Percentiles rank a stretch among this genome's conserved stretches.
These are phyloP conservation scores for Dactylellina drechsleri DNA, from an alignment of 2,329 filamentous ascomycete species.

Conservation along the genomic window DNA sequence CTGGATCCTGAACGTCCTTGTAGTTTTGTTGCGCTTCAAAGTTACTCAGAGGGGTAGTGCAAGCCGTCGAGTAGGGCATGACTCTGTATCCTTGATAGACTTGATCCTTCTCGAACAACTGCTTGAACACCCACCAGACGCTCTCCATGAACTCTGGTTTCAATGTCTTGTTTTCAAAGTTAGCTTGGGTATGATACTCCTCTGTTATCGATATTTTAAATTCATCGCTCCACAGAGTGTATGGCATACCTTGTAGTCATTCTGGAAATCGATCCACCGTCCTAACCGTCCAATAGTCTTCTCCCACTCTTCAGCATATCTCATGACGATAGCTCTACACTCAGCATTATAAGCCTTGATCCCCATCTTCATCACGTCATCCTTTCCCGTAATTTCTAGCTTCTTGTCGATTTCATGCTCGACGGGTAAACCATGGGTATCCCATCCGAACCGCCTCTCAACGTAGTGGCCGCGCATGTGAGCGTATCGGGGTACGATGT, in stretches of 20 bases:
- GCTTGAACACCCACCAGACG: slow-evolving; percentile 96
- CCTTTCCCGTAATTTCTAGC: slow-evolving; percentile 86
- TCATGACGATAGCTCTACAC: slow-evolving; percentile 92
- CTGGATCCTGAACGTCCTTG: slow-evolving; percentile 89
- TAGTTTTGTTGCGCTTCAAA: slow-evolving; percentile 96
- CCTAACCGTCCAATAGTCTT: slow-evolving; percentile 86
- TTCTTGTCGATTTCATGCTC: slow-evolving; percentile 99
- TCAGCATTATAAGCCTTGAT: slow-evolving; percentile 90
- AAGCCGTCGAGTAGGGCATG: slow-evolving; percentile 92
- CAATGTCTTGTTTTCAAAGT: slow-evolving; percentile 64
- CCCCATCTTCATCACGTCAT: slow-evolving; percentile 85
- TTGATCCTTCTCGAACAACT: slow-evolving; percentile 85
- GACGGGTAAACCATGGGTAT: slow-evolving; percentile 92
- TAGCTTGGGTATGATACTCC: background rate
- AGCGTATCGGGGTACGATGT: slow-evolving; percentile 96
- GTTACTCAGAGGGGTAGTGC: slow-evolving; percentile 89
- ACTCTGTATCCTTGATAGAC: slow-evolving; percentile 92
- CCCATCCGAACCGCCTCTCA: slow-evolving; percentile 92
- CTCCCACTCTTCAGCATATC: slow-evolving; percentile 86
- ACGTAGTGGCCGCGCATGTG: slow-evolving; percentile 96
- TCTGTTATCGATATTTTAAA: background rate
- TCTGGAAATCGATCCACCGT: slow-evolving; percentile 97
- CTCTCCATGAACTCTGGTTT: slow-evolving; percentile 95
- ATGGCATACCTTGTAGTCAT: slow-evolving; percentile 81
- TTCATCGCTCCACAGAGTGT: too few relatives aligned